Evolutionary conservation across 768 basidiomycete species (phyloP).

Genomic region (Rhodotorula sphaerocarpa): DNA sequence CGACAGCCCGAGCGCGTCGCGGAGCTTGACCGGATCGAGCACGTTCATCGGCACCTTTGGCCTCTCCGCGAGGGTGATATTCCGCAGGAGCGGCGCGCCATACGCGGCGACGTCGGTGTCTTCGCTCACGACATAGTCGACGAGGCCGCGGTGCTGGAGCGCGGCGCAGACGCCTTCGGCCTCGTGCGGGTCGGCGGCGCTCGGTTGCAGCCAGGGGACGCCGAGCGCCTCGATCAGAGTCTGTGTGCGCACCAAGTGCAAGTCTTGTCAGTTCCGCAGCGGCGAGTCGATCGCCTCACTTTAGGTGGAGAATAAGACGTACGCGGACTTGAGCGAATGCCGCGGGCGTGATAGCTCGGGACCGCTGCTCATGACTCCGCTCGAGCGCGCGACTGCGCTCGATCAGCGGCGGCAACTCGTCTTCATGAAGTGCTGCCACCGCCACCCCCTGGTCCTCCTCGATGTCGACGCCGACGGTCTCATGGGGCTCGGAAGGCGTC

Average conservation of each 20-base stretch:
- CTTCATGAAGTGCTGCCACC: no score
- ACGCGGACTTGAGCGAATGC: constrained; percentile 13
- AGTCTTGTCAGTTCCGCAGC: neutral
- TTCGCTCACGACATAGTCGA: constrained; percentile 29
- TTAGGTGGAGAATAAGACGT: neutral
- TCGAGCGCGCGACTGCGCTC: neutral
- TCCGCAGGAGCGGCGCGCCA: constrained; percentile 17
- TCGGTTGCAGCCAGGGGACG: constrained; percentile 18
- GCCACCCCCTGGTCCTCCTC: no score
- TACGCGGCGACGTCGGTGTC: constrained; percentile 33
- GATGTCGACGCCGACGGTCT: neutral
- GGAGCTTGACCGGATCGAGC: constrained; percentile 5
- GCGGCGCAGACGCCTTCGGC: constrained; percentile 30
- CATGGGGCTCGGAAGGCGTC: no score
- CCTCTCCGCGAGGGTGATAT: neutral
- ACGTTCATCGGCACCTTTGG: constrained; percentile 13
- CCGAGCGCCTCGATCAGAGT: constrained; percentile 15
- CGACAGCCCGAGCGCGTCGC: constrained; percentile 7
- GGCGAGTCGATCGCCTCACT: no score
- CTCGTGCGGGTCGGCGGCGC: constrained; percentile 9
- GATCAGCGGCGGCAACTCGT: neutral
- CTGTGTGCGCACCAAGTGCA: neutral
- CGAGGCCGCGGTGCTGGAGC: constrained; percentile 4
- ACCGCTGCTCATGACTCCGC: neutral
- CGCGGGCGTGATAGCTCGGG: neutral